These are phyloP conservation scores for Podaxis rugospora DNA, from an alignment of 768 basidiomycete species.

Conservation along the genomic window DNA sequence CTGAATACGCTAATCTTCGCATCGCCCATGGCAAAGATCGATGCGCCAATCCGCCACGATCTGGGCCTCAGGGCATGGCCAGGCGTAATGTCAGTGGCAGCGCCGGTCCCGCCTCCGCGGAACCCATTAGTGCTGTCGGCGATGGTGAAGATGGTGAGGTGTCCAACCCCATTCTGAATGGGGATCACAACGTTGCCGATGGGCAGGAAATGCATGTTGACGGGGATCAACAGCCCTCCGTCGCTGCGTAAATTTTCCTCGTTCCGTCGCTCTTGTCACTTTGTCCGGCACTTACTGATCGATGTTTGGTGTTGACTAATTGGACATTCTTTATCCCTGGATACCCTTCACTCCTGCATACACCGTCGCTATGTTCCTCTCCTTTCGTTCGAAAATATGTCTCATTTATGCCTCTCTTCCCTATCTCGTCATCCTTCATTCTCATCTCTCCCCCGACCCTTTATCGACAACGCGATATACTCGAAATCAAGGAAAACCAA, in stretches of 20 bases:
- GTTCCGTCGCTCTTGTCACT: conserved; percentile 7
- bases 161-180: conserved; percentile 25
- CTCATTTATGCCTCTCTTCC: conserved; percentile 16
- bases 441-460: conserved; percentile 16
- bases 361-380: conserved; percentile 15
- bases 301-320: conserved; percentile 14
- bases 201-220: conserved; percentile 44
- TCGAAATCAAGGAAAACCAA: conserved; percentile 27
- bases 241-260: conserved; percentile 12
- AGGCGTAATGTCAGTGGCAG: conserved; percentile 42
- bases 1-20: conserved; percentile 84
- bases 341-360: conserved; percentile 27
- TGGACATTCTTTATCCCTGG: conserved; percentile 16
- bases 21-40: conserved; percentile 96
- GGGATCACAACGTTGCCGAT: conserved; percentile 21
- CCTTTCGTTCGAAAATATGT: conserved; percentile 2
- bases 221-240: conserved; percentile 26
- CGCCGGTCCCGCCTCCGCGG: conserved; percentile 21
- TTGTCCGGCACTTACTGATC: conserved; percentile 7
- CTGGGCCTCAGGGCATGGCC: conserved; percentile 68
- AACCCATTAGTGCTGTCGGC: conserved; percentile 33
- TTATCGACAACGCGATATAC: conserved; percentile 25
- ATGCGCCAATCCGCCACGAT: conserved; percentile 89
- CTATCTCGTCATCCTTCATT: conserved; percentile 14
- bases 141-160: conserved; percentile 29